Evolutionary conservation across 2,329 filamentous ascomycete species (phyloP), one percentile per base, ranked within the genome.

Genomic region (Sphaerulina populicola): DNA sequence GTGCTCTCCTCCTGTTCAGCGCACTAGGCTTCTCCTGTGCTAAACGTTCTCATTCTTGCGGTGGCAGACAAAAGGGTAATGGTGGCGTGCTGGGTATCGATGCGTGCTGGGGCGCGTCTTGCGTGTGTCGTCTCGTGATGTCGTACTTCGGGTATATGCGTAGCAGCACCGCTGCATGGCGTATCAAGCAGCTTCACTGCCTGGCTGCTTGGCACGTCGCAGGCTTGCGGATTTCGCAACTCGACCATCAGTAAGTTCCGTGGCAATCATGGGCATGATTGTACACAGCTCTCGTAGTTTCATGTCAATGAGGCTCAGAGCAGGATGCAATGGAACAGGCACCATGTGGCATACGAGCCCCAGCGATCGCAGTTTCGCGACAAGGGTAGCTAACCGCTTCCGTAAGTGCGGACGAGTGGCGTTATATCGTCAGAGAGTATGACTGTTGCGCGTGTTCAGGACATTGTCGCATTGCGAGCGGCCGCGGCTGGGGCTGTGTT

Each of bases 391-490:
- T 6, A 4, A 27, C 23, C 5, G 23, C 23, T 27, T 7, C 23
- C 5, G 23, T 7, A 7, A 27, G 23, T 27, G 23, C 23, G 5
- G 23, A 27, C 23, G 5, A 27, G 23, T 4, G 23, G 23, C 23
- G 6, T 35, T 11, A n/a, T 35, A 9, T 35, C 10, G 6, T 9
- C 4, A 40, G 9, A 9, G 11, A n/a, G 30, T n/a, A 12, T 40
- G n/a, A 3, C 23, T 45, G 10, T 9, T 11, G 18, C 9, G 35
- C 14, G 27, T 11, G 27, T 36, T 49, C 47, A 54, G 37, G 52
- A 54, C 52, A 54, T 54, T 29, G 48, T 46, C 21, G 44, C 47
- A 30, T 54, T 54, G 30, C 44, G 47, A 33, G 47, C 52, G 23
- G 48, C 47, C 30, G 43, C 47, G 27, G 38, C 46, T 49, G 47